Evolutionary conservation across 1,139 yeast genomes (phyloP).

Genomic region (Candida albicans): DNA sequence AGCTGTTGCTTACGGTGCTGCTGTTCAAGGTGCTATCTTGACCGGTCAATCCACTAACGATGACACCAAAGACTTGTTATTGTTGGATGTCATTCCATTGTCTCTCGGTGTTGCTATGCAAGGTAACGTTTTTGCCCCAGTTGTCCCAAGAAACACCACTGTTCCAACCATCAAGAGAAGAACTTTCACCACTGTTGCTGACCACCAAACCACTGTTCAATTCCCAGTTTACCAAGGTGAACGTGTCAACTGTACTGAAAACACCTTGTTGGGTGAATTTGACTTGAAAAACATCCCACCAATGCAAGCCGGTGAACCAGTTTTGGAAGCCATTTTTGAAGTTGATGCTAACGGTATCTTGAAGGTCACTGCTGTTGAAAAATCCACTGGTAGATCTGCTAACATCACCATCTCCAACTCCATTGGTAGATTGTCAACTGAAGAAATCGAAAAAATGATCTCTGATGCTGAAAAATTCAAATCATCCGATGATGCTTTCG

Average conservation of each 20-base stretch:
- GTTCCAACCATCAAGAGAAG: conserved; percentile 99
- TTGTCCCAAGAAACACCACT: conserved; percentile 99
- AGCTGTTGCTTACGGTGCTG: conserved; percentile 99
- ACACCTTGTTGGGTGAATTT: conserved; percentile 99
- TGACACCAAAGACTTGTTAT: conserved; percentile 94
- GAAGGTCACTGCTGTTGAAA: conserved; percentile 99
- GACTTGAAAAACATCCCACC: conserved; percentile 99
- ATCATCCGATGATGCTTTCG: conserved; percentile 98
- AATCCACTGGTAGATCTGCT: conserved; percentile 98
- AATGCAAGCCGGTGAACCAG: conserved; percentile 99
- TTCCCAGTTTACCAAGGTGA: conserved; percentile 99
- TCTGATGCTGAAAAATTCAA: conserved; percentile 98
- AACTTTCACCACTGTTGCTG: conserved; percentile 99
- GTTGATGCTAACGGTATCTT: conserved; percentile 99
- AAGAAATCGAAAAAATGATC: conserved; percentile 98
- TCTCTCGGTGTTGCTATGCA: conserved; percentile 99
- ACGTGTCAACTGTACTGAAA: conserved; percentile 99
- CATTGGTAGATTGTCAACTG: conserved; percentile 97
- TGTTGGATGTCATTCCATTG: conserved; percentile 97
- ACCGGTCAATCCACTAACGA: conserved; percentile 97
- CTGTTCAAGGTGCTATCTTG: conserved; percentile 98
- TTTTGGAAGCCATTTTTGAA: conserved; percentile 98
- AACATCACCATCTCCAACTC: conserved; percentile 99
- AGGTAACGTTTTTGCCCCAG: conserved; percentile 98
- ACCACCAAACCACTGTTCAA: conserved; percentile 98